Conservation (phyloP, 176 grass and related monocot genomes). For the Juncus effusus region DNA sequence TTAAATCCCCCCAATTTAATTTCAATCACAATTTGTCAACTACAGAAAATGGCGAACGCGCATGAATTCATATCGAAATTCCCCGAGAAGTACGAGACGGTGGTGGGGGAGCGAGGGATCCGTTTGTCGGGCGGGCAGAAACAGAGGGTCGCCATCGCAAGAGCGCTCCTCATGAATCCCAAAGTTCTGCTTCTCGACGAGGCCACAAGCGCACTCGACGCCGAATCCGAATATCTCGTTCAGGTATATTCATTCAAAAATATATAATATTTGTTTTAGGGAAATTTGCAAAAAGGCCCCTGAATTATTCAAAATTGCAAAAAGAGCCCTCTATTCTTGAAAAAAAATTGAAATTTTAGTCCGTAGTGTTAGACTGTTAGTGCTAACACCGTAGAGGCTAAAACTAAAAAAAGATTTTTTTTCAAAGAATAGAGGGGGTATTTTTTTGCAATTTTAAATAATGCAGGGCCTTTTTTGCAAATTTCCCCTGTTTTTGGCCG, state of each 20-base stretch:
- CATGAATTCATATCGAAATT: slow-evolving; percentile 81
- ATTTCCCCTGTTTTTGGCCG: background rate
- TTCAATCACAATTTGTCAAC: background rate
- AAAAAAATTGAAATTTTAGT: too few species aligned
- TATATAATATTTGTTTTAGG: too few species aligned
- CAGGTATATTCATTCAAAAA: slow-evolving; percentile 46
- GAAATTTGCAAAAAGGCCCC: too few species aligned
- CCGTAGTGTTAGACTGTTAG: too few species aligned
- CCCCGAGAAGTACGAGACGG: slow-evolving; percentile 79
- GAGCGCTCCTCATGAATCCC: slow-evolving; percentile 98
- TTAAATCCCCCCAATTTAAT: too few species aligned
- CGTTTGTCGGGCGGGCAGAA: slow-evolving; percentile 93
- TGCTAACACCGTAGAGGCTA: too few species aligned
- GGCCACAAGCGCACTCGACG: slow-evolving; percentile 95
- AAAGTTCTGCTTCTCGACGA: slow-evolving; percentile 90
- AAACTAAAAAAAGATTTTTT: too few species aligned
- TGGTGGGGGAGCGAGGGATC: slow-evolving; percentile 84
- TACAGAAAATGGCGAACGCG: slow-evolving; percentile 98
- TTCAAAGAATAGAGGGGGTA: too few species aligned
- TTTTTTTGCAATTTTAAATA: too few species aligned
- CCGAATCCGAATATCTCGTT: slow-evolving; percentile 96
- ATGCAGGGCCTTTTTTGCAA: slow-evolving; percentile 4
- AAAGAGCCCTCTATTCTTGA: too few species aligned
- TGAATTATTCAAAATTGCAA: too few species aligned
- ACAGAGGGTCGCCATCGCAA: slow-evolving; percentile 92